Base-by-base conservation (phyloP, 495 filamentous ascomycete species). In the Oidiodendron maius region DNA sequence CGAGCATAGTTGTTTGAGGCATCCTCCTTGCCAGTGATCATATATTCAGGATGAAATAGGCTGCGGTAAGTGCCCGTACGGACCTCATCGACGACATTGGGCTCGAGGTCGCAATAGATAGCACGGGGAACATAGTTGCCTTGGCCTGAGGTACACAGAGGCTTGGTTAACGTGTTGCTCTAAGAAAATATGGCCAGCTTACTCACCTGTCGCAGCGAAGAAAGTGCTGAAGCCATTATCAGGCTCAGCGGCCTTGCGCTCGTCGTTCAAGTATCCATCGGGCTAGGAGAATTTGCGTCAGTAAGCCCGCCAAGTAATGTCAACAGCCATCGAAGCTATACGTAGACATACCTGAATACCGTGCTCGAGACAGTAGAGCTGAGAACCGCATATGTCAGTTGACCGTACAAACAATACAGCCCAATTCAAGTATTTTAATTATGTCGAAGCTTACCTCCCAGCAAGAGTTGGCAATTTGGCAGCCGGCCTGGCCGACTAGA, bases 341-440 rank as follows among this genome's bases (percentile, higher is more conserved):
- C 60, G 50, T 48, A 20, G 26, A 67, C 83, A 42, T 83, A 96
- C 91, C 87, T 96, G 89, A 64, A 98, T 98, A 64, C 93, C 93
- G 71, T 98, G 93, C 78, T 98, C 93, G 62, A 98, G 87, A 76
- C 93, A 98, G 82, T 98, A 98, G 48, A 98, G 87, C 93, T 98
- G 71, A 50, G 36, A 43, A 40, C 49, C 40, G 8, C 44, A 22
- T 25, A 51, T 37, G 57, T 70, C 53, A 64, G 61, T 53, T 42
- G 41, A 40, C 36, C 35, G 42, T 16, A 48, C 23, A 42, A 11
- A 21, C 35, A 20, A 12, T 37, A 23, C 15, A 20, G 43, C 18
- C 21, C 34, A 35, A 44, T n/a, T n/a, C n/a, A n/a, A n/a, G n/a
- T n/a, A n/a, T n/a, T n/a, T n/a, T n/a, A n/a, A n/a, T n/a, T 24